Conservation (phyloP, 2,329 filamentous ascomycete genomes). For the Bipolaris zeicola region DNA sequence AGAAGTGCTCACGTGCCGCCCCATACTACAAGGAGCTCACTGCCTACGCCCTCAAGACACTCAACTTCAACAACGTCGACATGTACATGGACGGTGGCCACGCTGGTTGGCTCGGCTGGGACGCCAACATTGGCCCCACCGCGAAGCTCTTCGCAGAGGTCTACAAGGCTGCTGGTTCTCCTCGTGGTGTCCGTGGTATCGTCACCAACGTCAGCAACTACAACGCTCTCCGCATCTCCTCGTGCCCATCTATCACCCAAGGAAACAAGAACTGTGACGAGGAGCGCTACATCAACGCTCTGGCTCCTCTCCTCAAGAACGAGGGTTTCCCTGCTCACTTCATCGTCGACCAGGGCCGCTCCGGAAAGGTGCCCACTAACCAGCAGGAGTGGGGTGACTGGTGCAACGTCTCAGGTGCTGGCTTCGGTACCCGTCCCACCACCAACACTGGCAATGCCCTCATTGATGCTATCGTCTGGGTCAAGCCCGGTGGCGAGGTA, state of each 20-base stretch:
- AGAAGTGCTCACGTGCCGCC: constrained; percentile 61
- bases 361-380: constrained; percentile 64
- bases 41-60: constrained; percentile 60
- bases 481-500: constrained; percentile 67
- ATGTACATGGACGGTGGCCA: constrained; percentile 70
- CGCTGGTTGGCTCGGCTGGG: constrained; percentile 69
- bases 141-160: constrained; percentile 56
- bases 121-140: constrained; percentile 61
- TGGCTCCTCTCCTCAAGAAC: constrained; percentile 55
- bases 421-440: constrained; percentile 68
- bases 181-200: constrained; percentile 57
- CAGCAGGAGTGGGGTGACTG: constrained; percentile 67
- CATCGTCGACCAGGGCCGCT: constrained; percentile 61
- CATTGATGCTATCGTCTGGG: constrained; percentile 71
- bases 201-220: constrained; percentile 66
- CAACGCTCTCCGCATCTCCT: constrained; percentile 58
- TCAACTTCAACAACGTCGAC: constrained; percentile 66
- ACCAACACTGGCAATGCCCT: constrained; percentile 64
- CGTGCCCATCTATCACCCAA: constrained; percentile 53
- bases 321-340: constrained; percentile 61
- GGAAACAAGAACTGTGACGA: constrained; percentile 60
- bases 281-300: constrained; percentile 57
- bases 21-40: constrained; percentile 61
- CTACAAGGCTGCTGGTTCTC: constrained; percentile 55
- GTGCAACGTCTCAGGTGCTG: constrained; percentile 69